Evolutionary conservation across 768 basidiomycete genomes (phyloP), one percentile per base, ranked within the genome.

Genomic region (Obba rivulosa): DNA sequence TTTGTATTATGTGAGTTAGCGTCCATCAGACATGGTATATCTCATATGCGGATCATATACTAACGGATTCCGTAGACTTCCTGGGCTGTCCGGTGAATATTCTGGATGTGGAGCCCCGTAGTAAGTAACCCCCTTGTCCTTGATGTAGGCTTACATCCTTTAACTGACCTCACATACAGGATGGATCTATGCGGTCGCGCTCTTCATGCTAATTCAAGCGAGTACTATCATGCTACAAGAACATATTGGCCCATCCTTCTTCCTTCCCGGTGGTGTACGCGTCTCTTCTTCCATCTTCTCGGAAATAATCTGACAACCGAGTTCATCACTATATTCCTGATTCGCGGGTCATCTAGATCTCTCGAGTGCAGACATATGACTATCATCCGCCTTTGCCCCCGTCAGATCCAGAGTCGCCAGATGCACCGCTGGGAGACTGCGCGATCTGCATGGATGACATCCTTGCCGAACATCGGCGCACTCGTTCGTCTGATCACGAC

Each of bases 401-500:
- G 1, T 74, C 83, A 1, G 87, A 92, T 59, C 62, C 85, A 0
- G 90, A 92, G 62, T 75, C 86, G 2, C 82, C 84, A 2, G 84
- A 85, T 39, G 80, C 84, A 54, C 77, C 85, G 2, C 68, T 91
- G 14, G 91, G 88, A 7, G 90, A 94, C 61, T 96, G 92, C 57
- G 80, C 90, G 5, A 94, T 96, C 45, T 95, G 92, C 59, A 93
- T 95, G 90, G 92, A 95, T 49, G 76, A 81, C 4, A 93, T 94
- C 53, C 38, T 52, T 17, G 49, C 48, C 36, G 39, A 18, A 34
- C 36, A 48, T 17, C 42, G 45, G 0, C 48, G 47, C 21, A 42
- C 46, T 14, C 43, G 44, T 28, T 57, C 52, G 77, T 34, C 76
- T 75, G 54, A 78, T 51, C 28, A 31, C 7, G 28, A 31, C 13